Base-by-base conservation (phyloP, 2,329 filamentous ascomycete genomes). In the Nannizzia gypsea region DNA sequence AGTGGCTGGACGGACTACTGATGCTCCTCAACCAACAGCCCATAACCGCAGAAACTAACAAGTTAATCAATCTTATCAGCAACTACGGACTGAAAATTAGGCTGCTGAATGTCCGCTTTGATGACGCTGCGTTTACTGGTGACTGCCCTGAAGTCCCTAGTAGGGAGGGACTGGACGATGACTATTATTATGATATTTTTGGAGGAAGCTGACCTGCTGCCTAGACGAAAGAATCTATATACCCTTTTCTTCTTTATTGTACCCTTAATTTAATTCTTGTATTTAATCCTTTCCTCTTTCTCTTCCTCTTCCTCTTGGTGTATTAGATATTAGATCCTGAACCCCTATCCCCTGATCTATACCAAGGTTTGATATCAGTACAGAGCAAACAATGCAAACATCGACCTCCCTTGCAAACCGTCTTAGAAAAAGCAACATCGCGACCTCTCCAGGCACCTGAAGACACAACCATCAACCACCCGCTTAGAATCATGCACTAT, bases 11-110 rank as follows among this genome's bases (percentile, higher is more conserved):
- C 71, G 93, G 93, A 0, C 76, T 99, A 64, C 80, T 97, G 60
- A 95, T 99, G 90, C 79, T 99, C 59, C 80, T 99, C 24, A 90
- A 95, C 69, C 93, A 99, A 73, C 84, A 91, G 61, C 93, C 93
- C 20, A 96, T 99, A 70, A 99, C 93, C n/a, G 84, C 90, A 2
- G 92, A 97, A 75, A 97, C 93, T 38, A 92, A 87, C 70, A 95
- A 93, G 73, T 77, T 97, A 63, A 86, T 96, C 59, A 84, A 86
- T 59, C 77, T 96, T 67, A 88, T 97, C 62, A 85, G 85, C 68
- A 88, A 95, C 66, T 97, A 96, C 70, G 91, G 93, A 3, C 77
- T 97, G 64, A 95, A 95, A 77, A 95, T 99, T 63, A 80, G 93
- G 44, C 76, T 99, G 69, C 78, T 99, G 67, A 99, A 97, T 72